phyloP scores from a whole-genome alignment of 495 filamentous ascomycete species.

The Achaetomiella virescens region DNA sequence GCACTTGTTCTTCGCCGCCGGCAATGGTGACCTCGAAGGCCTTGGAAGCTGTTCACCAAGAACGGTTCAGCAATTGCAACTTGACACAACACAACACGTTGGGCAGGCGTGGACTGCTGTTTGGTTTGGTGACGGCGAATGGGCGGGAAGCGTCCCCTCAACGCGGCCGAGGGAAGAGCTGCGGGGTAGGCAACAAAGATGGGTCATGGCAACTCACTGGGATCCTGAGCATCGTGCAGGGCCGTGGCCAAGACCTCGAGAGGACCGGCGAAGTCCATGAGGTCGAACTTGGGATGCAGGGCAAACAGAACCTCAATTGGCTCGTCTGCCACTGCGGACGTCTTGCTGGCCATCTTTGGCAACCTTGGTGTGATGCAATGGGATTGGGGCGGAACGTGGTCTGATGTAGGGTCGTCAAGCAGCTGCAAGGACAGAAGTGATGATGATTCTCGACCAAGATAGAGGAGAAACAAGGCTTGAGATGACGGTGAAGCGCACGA shows the following conservation, averaged over 20 bases:
- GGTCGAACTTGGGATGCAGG: constrained; percentile 45
- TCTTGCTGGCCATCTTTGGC: constrained; percentile 45
- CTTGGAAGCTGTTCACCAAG: constrained; percentile 39
- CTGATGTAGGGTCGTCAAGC: constrained; percentile 11
- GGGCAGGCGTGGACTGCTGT: background rate
- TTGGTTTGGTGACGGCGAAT: background rate
- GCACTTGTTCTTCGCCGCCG: constrained; percentile 47
- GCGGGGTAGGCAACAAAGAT: constrained; percentile 7
- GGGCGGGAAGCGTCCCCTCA: background rate
- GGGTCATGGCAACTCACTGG: constrained; percentile 41
- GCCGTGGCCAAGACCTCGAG: constrained; percentile 57
- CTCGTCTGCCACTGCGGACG: constrained; percentile 42
- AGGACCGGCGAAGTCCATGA: constrained; percentile 62
- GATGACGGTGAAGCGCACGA: background rate
- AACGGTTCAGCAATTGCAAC: constrained; percentile 14
- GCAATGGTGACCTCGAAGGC: constrained; percentile 66
- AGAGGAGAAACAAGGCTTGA: background rate
- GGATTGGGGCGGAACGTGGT: background rate
- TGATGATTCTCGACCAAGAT: constrained; percentile 4
- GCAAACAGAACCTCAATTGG: constrained; percentile 47
- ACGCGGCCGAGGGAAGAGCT: background rate
- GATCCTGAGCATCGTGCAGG: constrained; percentile 55
- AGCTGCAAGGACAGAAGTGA: constrained; percentile 6
- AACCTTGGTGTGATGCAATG: constrained; percentile 10
- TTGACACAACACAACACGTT: too few species aligned